Evolutionary conservation across 1,284 basidiomycete genomes (phyloP).

Genomic region (Agaricales sp.): DNA sequence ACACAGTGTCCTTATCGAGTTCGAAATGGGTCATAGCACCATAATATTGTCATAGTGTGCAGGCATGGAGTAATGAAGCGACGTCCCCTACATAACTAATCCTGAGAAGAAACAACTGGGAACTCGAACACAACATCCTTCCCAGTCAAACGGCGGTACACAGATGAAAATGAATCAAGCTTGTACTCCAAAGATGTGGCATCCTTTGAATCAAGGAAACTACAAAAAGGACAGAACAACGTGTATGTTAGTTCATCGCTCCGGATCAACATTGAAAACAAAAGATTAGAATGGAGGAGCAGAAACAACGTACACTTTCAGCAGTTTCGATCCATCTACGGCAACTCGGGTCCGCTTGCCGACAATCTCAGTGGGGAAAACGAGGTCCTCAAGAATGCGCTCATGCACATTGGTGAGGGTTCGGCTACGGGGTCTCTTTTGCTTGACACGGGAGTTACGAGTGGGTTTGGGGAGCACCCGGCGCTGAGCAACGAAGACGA

Average conservation of each 20-base stretch:
- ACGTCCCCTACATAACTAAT: slow-evolving; percentile 29
- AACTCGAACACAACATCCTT: slow-evolving; percentile 92
- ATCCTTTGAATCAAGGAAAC: slow-evolving; percentile 97
- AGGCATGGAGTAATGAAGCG: no score
- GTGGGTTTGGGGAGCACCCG: slow-evolving; percentile 98
- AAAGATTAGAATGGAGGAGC: slow-evolving; percentile 8
- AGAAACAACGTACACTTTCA: slow-evolving; percentile 79
- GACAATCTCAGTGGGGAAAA: slow-evolving; percentile 98
- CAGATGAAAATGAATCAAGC: slow-evolving; percentile 91
- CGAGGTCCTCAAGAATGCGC: slow-evolving; percentile 97
- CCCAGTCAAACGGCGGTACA: slow-evolving; percentile 90
- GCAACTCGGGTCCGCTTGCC: slow-evolving; percentile 94
- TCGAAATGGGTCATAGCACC: slow-evolving; percentile 11
- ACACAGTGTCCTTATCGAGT: no score
- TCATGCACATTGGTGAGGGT: slow-evolving; percentile 98
- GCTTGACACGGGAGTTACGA: slow-evolving; percentile 84
- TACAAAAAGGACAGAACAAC: slow-evolving; percentile 31
- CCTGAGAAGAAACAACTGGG: slow-evolving; percentile 53
- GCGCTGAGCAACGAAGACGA: slow-evolving; percentile 98
- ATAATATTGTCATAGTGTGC: slow-evolving; percentile 3
- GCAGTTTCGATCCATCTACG: slow-evolving; percentile 84
- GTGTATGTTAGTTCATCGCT: neutral
- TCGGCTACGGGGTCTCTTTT: slow-evolving; percentile 95
- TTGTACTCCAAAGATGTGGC: slow-evolving; percentile 99
- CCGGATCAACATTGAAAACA: neutral